phyloP scores from a whole-genome alignment of 306 rosid genomes.

The Delonix regia region DNA sequence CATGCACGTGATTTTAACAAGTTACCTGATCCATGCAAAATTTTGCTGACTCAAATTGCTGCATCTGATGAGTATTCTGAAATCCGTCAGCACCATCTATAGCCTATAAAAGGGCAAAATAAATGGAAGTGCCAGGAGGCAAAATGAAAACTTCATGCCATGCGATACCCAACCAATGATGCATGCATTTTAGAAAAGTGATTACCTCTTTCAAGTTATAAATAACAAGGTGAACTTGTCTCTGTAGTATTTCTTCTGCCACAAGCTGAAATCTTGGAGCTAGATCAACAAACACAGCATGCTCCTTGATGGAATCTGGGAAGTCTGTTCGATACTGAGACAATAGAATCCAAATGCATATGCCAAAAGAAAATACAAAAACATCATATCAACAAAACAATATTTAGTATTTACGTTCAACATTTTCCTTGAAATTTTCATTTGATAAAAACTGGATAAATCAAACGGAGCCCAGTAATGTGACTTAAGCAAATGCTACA shows the following conservation, averaged over 20 bases:
- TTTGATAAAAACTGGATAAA: conserved; percentile 7
- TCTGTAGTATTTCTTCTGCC: conserved; percentile 85
- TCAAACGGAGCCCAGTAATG: conserved; percentile 4
- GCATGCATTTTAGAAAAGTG: conserved; percentile 34
- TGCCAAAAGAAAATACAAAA: conserved; percentile 32
- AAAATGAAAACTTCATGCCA: neutral
- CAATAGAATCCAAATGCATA: conserved; percentile 33
- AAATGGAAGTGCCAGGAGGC: conserved; percentile 29
- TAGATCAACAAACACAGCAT: conserved; percentile 87
- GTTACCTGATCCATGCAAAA: conserved; percentile 91
- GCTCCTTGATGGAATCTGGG: conserved; percentile 86
- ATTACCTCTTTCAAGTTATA: conserved; percentile 85
- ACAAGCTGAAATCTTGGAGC: conserved; percentile 86
- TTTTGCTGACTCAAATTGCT: conserved; percentile 76
- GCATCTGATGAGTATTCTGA: conserved; percentile 87
- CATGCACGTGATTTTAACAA: conserved; percentile 24
- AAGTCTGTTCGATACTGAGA: conserved; percentile 83
- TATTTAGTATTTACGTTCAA: neutral
- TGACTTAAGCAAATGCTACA: conserved; percentile 20
- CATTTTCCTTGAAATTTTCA: conserved; percentile 24
- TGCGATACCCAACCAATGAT: conserved; percentile 24
- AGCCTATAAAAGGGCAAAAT: conserved; percentile 56
- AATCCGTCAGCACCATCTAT: conserved; percentile 88
- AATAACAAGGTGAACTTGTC: conserved; percentile 79
- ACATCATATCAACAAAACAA: conserved; percentile 1